Base-by-base conservation (phyloP, 2,329 filamentous ascomycete species). In the Venturia carpophila region DNA sequence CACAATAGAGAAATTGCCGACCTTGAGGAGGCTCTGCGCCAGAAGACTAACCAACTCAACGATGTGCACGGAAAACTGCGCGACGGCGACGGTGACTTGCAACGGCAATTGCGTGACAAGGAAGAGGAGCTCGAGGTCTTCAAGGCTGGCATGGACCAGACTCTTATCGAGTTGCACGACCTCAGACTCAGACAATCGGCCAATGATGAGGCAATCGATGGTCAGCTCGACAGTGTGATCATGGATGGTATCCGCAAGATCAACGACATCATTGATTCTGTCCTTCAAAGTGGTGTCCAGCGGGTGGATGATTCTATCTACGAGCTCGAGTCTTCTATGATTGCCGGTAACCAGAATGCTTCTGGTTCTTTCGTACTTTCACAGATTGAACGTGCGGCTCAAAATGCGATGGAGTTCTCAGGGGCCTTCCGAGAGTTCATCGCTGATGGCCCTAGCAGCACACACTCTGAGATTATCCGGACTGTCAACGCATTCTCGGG, bases 381-480 rank as follows among this genome's bases (percentile, higher is more conserved):
- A 1, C 93, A 97, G 75, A 92, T 97, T 66, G 94, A 99, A 75
- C 99, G 97, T 80, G 92, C 94, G 0, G 94, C 92, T 9, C 87
- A 92, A 11, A 96, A 87, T 69, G 91, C 94, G 15, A 97, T 95
- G 76, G 94, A 99, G 74, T 99, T 99, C 76, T 94, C 93, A 1
- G 97, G 93, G 0, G 88, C 94, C 0, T 99, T 97, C 82, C 99
- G 97, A 80, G 96, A 96, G 77, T 97, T 95, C 76, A 95, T 99
- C 71, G 94, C 93, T 9, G 94, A 99, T 73, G 94, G 94, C 0
- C 92, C 93, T 5, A 96, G 92, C 75, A 91, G 90, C 73, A 87
- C 87, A 11, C 91, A 97, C 72, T 85, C 89, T 1, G 92, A 96
- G 67, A 89, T 99, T 67, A 97, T 97, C 76, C 92, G 92, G 74